A percentile compares a stretch with the other conserved stretches of the same genome.
These are phyloP conservation scores for Gillenia trifoliata DNA, from an alignment of 306 rosid genomes.

Conservation along the genomic window DNA sequence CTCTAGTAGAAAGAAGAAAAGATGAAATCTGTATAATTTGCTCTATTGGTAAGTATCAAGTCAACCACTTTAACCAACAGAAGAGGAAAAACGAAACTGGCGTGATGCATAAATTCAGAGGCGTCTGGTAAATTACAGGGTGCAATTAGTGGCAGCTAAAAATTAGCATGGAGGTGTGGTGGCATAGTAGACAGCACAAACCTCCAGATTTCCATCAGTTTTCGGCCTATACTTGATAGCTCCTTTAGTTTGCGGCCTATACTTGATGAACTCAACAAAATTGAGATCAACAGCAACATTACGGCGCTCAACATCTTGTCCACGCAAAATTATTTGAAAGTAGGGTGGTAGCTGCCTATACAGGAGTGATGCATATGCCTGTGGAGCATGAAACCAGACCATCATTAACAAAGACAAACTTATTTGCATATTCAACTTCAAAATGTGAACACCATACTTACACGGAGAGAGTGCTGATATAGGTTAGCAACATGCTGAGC, in stretches of 20 bases:
- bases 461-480: slow-evolving; percentile 68
- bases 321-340: slow-evolving; percentile 68
- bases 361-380: slow-evolving; percentile 87
- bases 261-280: slow-evolving; percentile 48
- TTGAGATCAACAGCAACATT: slow-evolving; percentile 75
- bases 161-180: background rate
- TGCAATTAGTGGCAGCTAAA: background rate
- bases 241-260: slow-evolving; percentile 37
- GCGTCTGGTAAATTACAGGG: background rate
- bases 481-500: slow-evolving; percentile 70
- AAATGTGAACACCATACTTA: slow-evolving; percentile 36
- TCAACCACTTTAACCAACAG: background rate
- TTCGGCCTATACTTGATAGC: too few species aligned
- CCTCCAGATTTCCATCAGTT: slow-evolving; percentile 49
- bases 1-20: background rate
- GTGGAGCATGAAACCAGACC: slow-evolving; percentile 26
- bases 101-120: background rate
- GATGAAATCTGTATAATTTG: background rate
- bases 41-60: background rate
- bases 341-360: slow-evolving; percentile 54
- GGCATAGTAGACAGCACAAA: slow-evolving; percentile 13
- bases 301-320: slow-evolving; percentile 55
- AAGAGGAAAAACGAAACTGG: background rate
- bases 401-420: background rate
- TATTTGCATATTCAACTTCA: background rate